Evolutionary conservation across 495 filamentous ascomycete species (phyloP), one percentile per base, ranked within the genome.

Genomic region (Xylaria flabelliformis): DNA sequence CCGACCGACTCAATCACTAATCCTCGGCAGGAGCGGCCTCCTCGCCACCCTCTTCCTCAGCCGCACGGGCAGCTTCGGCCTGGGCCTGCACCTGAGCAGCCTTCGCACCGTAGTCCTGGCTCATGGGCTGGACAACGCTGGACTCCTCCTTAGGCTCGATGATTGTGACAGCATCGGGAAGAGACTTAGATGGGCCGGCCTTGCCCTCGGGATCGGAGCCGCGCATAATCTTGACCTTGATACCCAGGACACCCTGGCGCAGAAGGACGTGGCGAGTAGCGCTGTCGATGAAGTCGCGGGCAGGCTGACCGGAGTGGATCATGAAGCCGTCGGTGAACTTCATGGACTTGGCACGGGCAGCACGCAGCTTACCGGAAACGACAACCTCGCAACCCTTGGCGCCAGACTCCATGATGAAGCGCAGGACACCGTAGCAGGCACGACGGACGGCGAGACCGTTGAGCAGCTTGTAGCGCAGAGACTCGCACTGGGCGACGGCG

Each of bases 171-270:
- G 94, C 93, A 85, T 99, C 96, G 75, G 96, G 96, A 70, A 99
- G 91, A 76, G 94, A 91, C 89, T 98, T 98, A 85, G 93, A 91
- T 74, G 95, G 94, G 75, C 97, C 97, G 80, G 92, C 89, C 91
- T 99, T 99, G 90, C 95, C 95, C 88, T 99, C 96, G 81, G 97
- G 96, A 88, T 99, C 96, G 80, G 92, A 96, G 81, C 97, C 97
- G 84, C 96, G 96, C 96, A 99, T 99, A 88, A 99, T 99, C 94
- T 99, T 99, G 83, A 99, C 96, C 90, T 99, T 99, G 90, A 99
- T 98, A 87, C 96, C 96, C 71, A 99, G 90, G 75, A 99, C 96
- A 91, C 96, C 96, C 88, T 99, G 96, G 86, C 96, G 93, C 82
- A 99, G 94, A 71, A 99, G 94, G 76, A 99, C 96, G 93, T 99